Evolutionary conservation across 139 green algal species (phyloP).

Genomic region (Coelastrella sp.): DNA sequence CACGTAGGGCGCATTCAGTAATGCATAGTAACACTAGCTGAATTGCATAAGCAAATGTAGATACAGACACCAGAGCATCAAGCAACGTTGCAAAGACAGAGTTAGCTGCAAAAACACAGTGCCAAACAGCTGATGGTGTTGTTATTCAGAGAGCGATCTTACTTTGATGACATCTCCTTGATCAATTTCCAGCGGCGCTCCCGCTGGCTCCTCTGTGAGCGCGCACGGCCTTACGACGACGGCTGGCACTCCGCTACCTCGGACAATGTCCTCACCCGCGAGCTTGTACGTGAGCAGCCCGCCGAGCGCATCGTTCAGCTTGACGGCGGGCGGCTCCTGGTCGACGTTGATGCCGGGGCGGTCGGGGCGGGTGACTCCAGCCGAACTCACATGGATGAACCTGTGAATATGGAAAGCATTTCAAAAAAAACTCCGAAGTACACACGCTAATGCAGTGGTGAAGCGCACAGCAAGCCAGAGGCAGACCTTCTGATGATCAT

Average conservation of each 20-base stretch:
- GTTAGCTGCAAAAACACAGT: background rate
- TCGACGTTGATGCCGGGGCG: conserved; percentile 75
- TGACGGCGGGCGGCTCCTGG: conserved; percentile 88
- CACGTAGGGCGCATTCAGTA: background rate
- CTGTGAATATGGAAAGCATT: background rate
- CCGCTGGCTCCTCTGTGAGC: conserved; percentile 31
- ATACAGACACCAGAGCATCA: too few species aligned
- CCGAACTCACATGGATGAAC: conserved; percentile 65
- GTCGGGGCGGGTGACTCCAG: conserved; percentile 86
- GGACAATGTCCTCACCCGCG: conserved; percentile 11
- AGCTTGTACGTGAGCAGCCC: conserved; percentile 93
- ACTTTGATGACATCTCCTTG: conserved; percentile 89
- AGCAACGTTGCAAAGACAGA: too few species aligned
- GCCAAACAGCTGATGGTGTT: background rate
- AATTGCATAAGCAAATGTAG: too few species aligned
- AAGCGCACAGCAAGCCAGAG: too few species aligned
- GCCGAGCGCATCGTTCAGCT: conserved; percentile 90
- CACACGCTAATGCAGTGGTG: too few species aligned
- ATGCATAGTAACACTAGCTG: background rate
- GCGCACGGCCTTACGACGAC: conserved; percentile 43
- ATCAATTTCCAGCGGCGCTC: conserved; percentile 73
- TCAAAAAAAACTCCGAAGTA: too few species aligned
- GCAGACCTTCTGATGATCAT: too few species aligned
- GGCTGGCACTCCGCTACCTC: conserved; percentile 79
- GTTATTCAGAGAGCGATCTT: background rate